Conservation (phyloP, 257 asterid species). For the Nyctanthes arbortristis region DNA sequence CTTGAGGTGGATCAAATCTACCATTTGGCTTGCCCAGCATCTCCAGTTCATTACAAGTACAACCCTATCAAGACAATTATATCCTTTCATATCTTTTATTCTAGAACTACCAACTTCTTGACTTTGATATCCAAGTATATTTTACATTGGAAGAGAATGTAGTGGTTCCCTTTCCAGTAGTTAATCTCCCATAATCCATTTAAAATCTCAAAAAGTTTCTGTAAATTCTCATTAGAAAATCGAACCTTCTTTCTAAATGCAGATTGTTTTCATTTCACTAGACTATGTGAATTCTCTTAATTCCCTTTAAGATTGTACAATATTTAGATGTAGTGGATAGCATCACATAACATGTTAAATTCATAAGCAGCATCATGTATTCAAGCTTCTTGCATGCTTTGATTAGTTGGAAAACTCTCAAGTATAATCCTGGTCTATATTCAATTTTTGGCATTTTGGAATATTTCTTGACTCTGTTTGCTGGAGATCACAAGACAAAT, state of each 20-base stretch:
- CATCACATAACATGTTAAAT: neutral
- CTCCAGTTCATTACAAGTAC: conserved; percentile 89
- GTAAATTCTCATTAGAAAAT: neutral
- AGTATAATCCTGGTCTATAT: neutral
- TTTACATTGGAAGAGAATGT: neutral
- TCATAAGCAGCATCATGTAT: neutral
- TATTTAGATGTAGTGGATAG: neutral
- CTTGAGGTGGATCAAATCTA: conserved; percentile 88
- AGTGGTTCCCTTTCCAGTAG: neutral
- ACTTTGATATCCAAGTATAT: neutral
- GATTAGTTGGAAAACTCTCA: conserved; percentile 1
- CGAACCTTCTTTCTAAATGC: neutral
- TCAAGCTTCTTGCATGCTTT: neutral
- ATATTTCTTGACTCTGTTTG: conserved; percentile 48
- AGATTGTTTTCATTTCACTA: neutral
- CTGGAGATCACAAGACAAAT: conserved; percentile 77
- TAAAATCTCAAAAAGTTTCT: no score
- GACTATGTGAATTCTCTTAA: neutral
- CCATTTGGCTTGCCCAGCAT: conserved; percentile 97
- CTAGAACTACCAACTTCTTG: neutral
- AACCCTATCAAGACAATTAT: conserved; percentile 94
- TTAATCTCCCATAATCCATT: neutral
- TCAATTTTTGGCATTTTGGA: neutral
- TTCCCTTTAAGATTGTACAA: neutral
- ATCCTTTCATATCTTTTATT: conserved; percentile 43